Conservation (phyloP, 495 filamentous ascomycete genomes). For the Aspergillus leporis region DNA sequence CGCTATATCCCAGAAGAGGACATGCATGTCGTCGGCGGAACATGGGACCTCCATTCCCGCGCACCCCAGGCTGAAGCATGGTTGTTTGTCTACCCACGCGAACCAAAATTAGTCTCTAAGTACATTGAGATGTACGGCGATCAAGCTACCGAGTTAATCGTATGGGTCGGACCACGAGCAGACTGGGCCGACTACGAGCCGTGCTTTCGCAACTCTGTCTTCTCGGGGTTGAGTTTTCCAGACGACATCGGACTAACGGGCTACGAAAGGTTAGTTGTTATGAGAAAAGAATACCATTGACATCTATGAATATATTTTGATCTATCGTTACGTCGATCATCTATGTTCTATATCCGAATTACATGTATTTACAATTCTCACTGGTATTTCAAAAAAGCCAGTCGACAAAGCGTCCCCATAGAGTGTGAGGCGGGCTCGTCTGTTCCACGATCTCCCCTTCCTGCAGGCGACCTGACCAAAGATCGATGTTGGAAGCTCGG, state of each 20-base stretch:
- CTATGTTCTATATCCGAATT: constrained; percentile 1
- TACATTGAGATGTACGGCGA: constrained; percentile 40
- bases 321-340: no score
- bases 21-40: constrained; percentile 43
- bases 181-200: constrained; percentile 49
- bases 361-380: constrained; percentile 23
- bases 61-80: constrained; percentile 43
- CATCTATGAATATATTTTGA: background rate
- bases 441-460: constrained; percentile 34
- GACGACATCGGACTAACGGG: constrained; percentile 32
- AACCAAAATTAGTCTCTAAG: constrained; percentile 41
- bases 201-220: constrained; percentile 23
- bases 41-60: constrained; percentile 32
- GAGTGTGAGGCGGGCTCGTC: constrained; percentile 21
- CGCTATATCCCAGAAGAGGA: constrained; percentile 45
- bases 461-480: constrained; percentile 39
- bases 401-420: constrained; percentile 30
- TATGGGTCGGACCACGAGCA: constrained; percentile 53
- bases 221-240: constrained; percentile 23
- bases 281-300: constrained; percentile 4
- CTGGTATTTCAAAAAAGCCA: constrained; percentile 29
- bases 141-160: constrained; percentile 30
- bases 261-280: constrained; percentile 35
- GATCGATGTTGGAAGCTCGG: constrained; percentile 32
- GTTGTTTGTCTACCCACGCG: constrained; percentile 60